A percentile compares a stretch with the other conserved stretches of the same genome.
Evolutionary conservation across 257 asterid genomes (phyloP).

Genomic region (Nicotiana sylvestris): DNA sequence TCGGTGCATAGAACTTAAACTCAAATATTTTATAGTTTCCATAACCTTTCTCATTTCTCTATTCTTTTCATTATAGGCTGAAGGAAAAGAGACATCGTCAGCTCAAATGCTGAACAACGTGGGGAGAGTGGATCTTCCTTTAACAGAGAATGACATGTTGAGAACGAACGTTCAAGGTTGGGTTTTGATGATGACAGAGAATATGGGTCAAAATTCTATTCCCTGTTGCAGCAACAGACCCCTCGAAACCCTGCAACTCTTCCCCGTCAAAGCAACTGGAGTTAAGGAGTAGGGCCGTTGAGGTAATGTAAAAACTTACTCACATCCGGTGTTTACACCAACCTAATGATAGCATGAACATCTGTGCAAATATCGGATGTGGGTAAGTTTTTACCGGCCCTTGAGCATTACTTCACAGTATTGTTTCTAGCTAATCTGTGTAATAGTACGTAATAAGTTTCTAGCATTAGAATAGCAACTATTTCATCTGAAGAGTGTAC

Average conservation of each 20-base stretch:
- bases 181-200: constrained; percentile 22
- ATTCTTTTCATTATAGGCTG: constrained; percentile 9
- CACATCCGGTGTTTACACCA: too few species aligned
- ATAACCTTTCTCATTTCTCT: neutral
- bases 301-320: too few species aligned
- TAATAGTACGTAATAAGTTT: neutral
- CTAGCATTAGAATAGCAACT: neutral
- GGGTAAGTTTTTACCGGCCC: too few species aligned
- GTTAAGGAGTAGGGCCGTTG: neutral
- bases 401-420: neutral
- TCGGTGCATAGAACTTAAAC: too few species aligned
- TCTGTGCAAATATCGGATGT: too few species aligned
- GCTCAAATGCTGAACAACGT: constrained; percentile 20
- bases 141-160: constrained; percentile 19
- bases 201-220: constrained; percentile 26
- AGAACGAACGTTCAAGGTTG: constrained; percentile 38
- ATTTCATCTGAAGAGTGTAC: neutral
- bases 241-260: constrained; percentile 70
- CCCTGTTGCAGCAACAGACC: constrained; percentile 45
- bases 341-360: too few species aligned
- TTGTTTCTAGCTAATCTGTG: neutral
- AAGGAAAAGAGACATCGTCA: constrained; percentile 19
- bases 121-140: constrained; percentile 36
- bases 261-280: constrained; percentile 45
- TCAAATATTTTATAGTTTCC: too few species aligned